phyloP scores from a whole-genome alignment of 306 rosid species.

The Mimosa bimucronata region DNA sequence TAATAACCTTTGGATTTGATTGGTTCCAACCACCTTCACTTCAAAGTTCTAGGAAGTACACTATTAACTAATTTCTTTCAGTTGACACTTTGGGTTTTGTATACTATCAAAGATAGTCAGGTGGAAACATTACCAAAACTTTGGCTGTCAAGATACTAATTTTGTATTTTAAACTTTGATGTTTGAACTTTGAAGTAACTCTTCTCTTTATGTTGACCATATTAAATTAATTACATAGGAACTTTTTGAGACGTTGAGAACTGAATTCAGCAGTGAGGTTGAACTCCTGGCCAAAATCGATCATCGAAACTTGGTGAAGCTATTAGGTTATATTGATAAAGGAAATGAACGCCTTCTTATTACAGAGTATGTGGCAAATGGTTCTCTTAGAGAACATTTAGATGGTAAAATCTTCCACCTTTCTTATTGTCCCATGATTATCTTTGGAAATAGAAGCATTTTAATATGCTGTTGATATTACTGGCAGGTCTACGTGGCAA shows the following conservation, averaged over 20 bases:
- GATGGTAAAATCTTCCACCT: constrained; percentile 71
- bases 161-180: background rate
- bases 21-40: background rate
- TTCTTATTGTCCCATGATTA: constrained; percentile 22
- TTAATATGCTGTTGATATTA: constrained; percentile 29
- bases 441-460: constrained; percentile 24
- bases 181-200: background rate
- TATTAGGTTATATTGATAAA: constrained; percentile 79
- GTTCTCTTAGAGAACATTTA: constrained; percentile 93
- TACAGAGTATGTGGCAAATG: constrained; percentile 86
- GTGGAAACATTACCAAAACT: background rate
- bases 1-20: background rate
- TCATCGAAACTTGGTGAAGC: constrained; percentile 92
- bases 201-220: constrained; percentile 30
- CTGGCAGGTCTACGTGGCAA: constrained; percentile 76
- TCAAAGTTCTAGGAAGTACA: background rate
- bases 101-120: background rate
- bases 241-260: constrained; percentile 69
- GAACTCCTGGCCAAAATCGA: constrained; percentile 93
- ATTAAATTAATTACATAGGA: constrained; percentile 60
- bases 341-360: constrained; percentile 89
- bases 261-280: constrained; percentile 88
- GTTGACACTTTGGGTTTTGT: background rate
- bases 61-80: background rate
- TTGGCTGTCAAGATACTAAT: background rate